phyloP scores from a whole-genome alignment of 352 stramenopile genomes.

The Globisporangium megalacanthum region DNA sequence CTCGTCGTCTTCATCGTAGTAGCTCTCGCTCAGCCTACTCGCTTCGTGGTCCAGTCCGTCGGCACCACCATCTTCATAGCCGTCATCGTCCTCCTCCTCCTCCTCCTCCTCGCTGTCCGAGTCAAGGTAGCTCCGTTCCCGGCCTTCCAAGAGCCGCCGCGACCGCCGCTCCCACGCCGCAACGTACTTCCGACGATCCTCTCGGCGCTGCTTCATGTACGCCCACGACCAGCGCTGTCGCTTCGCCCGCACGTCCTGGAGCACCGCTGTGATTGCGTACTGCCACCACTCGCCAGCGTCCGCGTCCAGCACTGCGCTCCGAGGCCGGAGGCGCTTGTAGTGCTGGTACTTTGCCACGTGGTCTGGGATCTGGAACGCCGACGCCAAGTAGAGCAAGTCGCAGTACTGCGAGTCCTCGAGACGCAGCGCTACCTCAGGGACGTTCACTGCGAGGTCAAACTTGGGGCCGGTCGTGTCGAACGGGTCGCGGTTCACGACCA shows the following conservation, averaged over 20 bases:
- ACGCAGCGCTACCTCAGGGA: slow-evolving; percentile 72
- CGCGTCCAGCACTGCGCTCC: slow-evolving; percentile 41
- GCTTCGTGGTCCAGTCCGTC: slow-evolving; percentile 1
- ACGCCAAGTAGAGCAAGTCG: slow-evolving; percentile 75
- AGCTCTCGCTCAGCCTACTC: slow-evolving; percentile 4
- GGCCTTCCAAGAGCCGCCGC: slow-evolving; percentile 20
- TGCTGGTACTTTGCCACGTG: slow-evolving; percentile 77
- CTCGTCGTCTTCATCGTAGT: slow-evolving; percentile 13
- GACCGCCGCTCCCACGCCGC: slow-evolving; percentile 45
- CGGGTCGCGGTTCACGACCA: slow-evolving; percentile 82
- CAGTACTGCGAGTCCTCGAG: slow-evolving; percentile 87
- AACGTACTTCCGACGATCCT: slow-evolving; percentile 74
- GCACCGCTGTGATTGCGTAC: slow-evolving; percentile 67
- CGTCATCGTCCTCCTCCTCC: slow-evolving; percentile 31
- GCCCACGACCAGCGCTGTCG: slow-evolving; percentile 71
- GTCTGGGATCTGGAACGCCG: slow-evolving; percentile 61
- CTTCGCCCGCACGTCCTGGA: slow-evolving; percentile 56
- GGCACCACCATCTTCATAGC: neutral
- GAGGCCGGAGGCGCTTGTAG: slow-evolving; percentile 68
- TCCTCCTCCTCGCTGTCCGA: slow-evolving; percentile 64
- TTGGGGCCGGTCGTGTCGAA: slow-evolving; percentile 71
- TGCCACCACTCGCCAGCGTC: slow-evolving; percentile 65
- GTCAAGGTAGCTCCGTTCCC: slow-evolving; percentile 28
- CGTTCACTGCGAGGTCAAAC: slow-evolving; percentile 77
- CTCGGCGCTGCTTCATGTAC: slow-evolving; percentile 78